Evolutionary conservation across 352 stramenopile species (phyloP).

Genomic region (Globisporangium takayamanum): DNA sequence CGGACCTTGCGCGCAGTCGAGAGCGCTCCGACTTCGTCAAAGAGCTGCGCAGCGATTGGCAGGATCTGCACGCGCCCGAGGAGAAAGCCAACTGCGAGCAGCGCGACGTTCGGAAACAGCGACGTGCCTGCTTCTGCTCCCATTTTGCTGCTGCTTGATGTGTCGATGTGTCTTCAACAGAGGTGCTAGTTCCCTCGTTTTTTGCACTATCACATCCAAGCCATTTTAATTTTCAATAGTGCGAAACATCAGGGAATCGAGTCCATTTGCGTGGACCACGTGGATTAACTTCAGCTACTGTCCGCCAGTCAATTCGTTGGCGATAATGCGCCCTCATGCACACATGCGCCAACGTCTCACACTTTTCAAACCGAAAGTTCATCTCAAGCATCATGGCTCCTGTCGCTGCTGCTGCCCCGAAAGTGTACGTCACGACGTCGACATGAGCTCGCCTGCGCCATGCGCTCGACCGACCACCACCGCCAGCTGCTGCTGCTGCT

Average conservation of each 20-base stretch:
- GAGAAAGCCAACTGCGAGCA: slow-evolving; percentile 58
- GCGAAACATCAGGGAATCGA: not conserved
- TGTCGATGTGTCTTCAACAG: not conserved
- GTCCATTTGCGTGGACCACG: not conserved
- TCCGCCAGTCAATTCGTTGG: slow-evolving; percentile 28
- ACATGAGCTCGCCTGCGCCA: slow-evolving; percentile 4
- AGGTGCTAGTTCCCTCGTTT: no score
- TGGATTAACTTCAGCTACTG: not conserved
- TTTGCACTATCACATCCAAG: not conserved
- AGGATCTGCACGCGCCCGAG: slow-evolving; percentile 52
- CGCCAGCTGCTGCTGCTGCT: slow-evolving; percentile 5
- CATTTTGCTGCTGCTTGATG: slow-evolving; percentile 13
- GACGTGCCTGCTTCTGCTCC: slow-evolving; percentile 38
- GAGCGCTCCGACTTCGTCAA: slow-evolving; percentile 42
- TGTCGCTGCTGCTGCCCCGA: slow-evolving; percentile 45
- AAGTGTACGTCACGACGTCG: slow-evolving; percentile 77
- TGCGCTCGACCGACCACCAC: not conserved
- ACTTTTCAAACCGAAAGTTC: slow-evolving; percentile 90
- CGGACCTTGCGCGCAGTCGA: slow-evolving; percentile 42
- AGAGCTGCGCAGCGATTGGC: slow-evolving; percentile 30
- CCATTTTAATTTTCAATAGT: not conserved
- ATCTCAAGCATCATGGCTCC: slow-evolving; percentile 67
- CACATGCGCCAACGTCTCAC: slow-evolving; percentile 5
- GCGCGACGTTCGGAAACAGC: slow-evolving; percentile 52
- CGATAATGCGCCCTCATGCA: not conserved